Percentiles rank a stretch among this genome's conserved stretches.
These are phyloP conservation scores for Aspergillus sp. DNA, from an alignment of 2,329 filamentous ascomycete genomes.

Conservation along the genomic window DNA sequence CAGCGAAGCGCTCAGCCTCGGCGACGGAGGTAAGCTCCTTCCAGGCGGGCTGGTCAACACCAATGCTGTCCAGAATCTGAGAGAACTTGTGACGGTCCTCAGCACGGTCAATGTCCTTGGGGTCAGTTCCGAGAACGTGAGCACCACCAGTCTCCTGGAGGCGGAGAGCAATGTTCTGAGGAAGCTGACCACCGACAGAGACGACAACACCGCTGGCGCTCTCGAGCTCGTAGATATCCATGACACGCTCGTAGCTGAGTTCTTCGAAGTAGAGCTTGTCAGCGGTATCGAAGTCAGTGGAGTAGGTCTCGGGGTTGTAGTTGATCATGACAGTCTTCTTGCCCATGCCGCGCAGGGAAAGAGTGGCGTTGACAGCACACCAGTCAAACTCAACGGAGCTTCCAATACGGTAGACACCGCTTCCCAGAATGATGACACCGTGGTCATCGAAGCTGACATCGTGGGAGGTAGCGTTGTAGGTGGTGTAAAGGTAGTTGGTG, in stretches of 20 bases:
- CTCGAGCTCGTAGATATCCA: conserved; percentile 98
- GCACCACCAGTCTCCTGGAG: conserved; percentile 89
- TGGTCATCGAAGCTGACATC: conserved; percentile 94
- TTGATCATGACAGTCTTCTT: conserved; percentile 99
- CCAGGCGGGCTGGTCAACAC: conserved; percentile 96
- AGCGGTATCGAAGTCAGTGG: conserved; percentile 83
- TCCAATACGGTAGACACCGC: conserved; percentile 95
- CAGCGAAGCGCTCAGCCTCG: conserved; percentile 83
- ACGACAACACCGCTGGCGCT: conserved; percentile 83
- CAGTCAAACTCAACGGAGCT: conserved; percentile 98
- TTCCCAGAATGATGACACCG: conserved; percentile 84
- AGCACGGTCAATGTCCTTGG: conserved; percentile 93
- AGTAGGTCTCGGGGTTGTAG: conserved; percentile 78
- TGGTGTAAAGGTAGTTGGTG: conserved; percentile 96
- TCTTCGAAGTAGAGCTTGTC: conserved; percentile 97
- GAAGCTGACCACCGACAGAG: conserved; percentile 91
- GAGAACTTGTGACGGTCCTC: conserved; percentile 99
- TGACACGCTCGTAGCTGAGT: conserved; percentile 92
- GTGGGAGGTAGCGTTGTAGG: conserved; percentile 93
- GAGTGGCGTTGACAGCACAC: conserved; percentile 90
- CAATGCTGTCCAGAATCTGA: conserved; percentile 93
- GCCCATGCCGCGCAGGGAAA: conserved; percentile 79
- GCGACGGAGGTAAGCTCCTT: conserved; percentile 90
- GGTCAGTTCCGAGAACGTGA: conserved; percentile 88
- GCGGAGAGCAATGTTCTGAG: conserved; percentile 94